phyloP scores from a whole-genome alignment of 805 yeast genomes.

The Starmerella potacharoeniae region DNA sequence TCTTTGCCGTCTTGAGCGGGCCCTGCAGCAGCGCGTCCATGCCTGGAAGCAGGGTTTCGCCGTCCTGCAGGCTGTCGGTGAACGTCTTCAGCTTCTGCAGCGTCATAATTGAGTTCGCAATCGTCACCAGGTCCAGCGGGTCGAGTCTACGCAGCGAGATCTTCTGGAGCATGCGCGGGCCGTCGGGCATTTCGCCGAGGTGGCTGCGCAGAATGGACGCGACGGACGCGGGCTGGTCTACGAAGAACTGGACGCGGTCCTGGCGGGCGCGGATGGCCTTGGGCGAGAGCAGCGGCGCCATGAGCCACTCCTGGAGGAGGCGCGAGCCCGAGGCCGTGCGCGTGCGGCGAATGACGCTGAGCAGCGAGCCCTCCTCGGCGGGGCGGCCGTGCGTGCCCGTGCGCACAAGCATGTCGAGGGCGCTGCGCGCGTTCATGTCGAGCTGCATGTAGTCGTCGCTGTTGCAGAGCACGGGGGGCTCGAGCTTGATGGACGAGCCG shows the following conservation, averaged over 20 bases:
- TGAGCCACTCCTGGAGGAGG: conserved; percentile 66
- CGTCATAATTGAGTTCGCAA: conserved; percentile 34
- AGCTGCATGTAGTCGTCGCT: conserved; percentile 53
- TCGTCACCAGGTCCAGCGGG: conserved; percentile 35
- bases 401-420: conserved; percentile 46
- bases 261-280: conserved; percentile 48
- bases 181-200: conserved; percentile 44
- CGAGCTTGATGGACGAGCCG: conserved; percentile 47
- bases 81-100: conserved; percentile 27
- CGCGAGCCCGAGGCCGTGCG: conserved; percentile 75
- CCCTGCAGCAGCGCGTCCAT: conserved; percentile 11
- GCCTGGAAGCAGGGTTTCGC: neutral
- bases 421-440: conserved; percentile 40
- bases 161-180: conserved; percentile 29
- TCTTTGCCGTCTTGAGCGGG: conserved; percentile 31
- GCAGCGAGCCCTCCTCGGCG: conserved; percentile 45
- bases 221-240: conserved; percentile 33
- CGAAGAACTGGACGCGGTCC: conserved; percentile 37
- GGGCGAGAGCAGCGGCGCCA: conserved; percentile 60
- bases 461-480: conserved; percentile 50
- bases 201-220: conserved; percentile 47
- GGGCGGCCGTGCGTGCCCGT: conserved; percentile 30
- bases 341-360: conserved; percentile 61
- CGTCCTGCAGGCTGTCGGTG: neutral
- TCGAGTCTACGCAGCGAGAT: conserved; percentile 34